Evolutionary conservation across 805 yeast genomes (phyloP).

Genomic region (Debaryomyces prosopidis): DNA sequence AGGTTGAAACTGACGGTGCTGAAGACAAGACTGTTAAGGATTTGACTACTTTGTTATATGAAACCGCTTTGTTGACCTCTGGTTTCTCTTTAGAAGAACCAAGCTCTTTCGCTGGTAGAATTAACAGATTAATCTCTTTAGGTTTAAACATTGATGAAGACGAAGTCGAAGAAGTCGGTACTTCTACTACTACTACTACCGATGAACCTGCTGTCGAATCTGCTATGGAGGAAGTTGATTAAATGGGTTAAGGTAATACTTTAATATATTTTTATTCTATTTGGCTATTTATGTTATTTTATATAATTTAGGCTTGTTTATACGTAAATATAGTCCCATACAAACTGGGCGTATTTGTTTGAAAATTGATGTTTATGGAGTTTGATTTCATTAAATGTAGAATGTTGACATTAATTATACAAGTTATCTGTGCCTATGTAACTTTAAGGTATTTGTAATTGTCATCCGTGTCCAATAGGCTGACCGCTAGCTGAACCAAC

Average conservation of each 20-base stretch:
- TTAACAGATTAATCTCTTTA: constrained; percentile 95
- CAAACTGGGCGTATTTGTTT: neutral
- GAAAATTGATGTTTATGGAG: neutral
- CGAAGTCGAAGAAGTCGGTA: constrained; percentile 48
- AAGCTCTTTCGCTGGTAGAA: constrained; percentile 94
- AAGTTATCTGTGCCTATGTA: neutral
- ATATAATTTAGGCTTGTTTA: neutral
- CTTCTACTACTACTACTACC: constrained; percentile 43
- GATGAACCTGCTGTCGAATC: constrained; percentile 81
- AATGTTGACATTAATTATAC: no score
- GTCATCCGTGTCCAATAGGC: neutral
- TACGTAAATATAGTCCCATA: neutral
- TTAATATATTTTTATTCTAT: neutral
- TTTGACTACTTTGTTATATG: constrained; percentile 92
- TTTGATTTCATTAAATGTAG: neutral
- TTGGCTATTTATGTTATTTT: neutral
- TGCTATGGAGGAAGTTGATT: constrained; percentile 99
- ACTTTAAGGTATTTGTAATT: neutral
- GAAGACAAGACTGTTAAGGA: constrained; percentile 98
- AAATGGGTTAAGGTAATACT: constrained; percentile 20
- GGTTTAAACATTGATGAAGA: constrained; percentile 98
- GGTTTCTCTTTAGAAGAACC: constrained; percentile 99
- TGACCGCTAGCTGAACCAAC: constrained; percentile 14
- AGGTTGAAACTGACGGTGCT: constrained; percentile 96
- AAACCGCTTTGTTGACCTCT: constrained; percentile 96